Evolutionary conservation across 495 filamentous ascomycete species (phyloP).

Genomic region (Xylaria palmicola): DNA sequence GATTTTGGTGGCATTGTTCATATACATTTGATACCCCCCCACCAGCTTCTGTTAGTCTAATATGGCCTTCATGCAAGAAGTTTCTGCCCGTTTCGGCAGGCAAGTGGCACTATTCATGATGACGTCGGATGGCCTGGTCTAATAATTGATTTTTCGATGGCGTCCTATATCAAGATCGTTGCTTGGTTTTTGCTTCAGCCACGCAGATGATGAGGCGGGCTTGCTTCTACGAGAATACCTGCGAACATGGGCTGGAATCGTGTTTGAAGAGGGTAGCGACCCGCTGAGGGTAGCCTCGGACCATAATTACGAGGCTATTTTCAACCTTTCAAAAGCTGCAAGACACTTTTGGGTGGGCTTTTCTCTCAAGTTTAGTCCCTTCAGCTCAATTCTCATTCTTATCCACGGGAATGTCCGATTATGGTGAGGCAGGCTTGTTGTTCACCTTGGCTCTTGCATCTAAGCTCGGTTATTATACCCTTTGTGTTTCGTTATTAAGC

Average conservation of each 20-base stretch:
- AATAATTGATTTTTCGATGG: background rate
- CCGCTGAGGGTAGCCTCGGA: background rate
- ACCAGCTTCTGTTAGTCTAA: conserved; percentile 19
- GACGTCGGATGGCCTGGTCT: conserved; percentile 9
- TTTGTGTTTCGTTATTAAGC: conserved; percentile 10
- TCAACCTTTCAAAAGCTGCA: background rate
- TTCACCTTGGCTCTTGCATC: conserved; percentile 8
- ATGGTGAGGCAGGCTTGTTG: conserved; percentile 14
- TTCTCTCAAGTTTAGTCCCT: background rate
- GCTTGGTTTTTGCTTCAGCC: conserved; percentile 3
- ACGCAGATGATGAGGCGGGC: background rate
- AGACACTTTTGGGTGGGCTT: background rate
- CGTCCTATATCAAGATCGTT: too few species aligned
- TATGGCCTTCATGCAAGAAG: background rate
- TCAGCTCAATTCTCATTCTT: background rate
- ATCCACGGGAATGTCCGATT: conserved; percentile 7
- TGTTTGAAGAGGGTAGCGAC: background rate
- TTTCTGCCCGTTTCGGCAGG: background rate
- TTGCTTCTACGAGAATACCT: background rate
- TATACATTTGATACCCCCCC: conserved; percentile 33
- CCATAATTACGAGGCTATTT: background rate
- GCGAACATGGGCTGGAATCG: conserved; percentile 8
- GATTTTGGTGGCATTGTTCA: conserved; percentile 21
- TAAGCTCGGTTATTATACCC: conserved; percentile 15
- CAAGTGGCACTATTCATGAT: background rate